Conservation (phyloP, 1,284 basidiomycete species). For the Rugosomyces carneus region DNA sequence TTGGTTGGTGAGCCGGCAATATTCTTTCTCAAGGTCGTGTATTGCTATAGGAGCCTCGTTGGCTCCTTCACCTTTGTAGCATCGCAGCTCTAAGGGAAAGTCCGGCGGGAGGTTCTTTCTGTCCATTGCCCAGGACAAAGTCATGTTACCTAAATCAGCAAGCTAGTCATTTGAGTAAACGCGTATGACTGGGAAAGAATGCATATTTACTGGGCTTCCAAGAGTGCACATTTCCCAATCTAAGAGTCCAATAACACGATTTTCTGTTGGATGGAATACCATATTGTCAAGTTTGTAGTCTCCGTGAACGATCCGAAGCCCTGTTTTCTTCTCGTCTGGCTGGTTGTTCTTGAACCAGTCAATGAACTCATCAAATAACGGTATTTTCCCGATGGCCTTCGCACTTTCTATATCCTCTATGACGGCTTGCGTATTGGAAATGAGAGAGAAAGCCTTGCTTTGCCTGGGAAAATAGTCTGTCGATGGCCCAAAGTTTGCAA, state of each 20-base stretch:
- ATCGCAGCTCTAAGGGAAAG: conserved; percentile 23
- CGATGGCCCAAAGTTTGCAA: conserved; percentile 74
- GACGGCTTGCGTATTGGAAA: conserved; percentile 69
- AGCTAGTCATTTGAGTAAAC: conserved; percentile 43
- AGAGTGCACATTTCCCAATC: conserved; percentile 97
- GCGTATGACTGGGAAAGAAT: background rate
- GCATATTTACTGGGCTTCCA: conserved; percentile 64
- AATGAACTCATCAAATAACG: conserved; percentile 67
- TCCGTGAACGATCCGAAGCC: conserved; percentile 83
- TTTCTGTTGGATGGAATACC: conserved; percentile 90
- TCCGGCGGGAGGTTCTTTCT: conserved; percentile 31
- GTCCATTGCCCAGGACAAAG: conserved; percentile 78
- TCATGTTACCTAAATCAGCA: conserved; percentile 89
- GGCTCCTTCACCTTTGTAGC: conserved; percentile 60
- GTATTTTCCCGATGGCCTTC: conserved; percentile 59
- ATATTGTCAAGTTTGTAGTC: conserved; percentile 97
- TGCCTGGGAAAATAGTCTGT: conserved; percentile 89
- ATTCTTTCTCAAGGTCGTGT: conserved; percentile 71
- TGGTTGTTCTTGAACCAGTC: conserved; percentile 72
- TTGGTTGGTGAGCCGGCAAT: conserved; percentile 55
- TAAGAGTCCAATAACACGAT: conserved; percentile 87
- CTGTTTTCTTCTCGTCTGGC: conserved; percentile 68
- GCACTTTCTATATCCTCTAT: conserved; percentile 61
- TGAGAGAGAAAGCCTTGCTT: conserved; percentile 75
- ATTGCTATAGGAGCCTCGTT: conserved; percentile 59